Evolutionary conservation across 306 rosid genomes (phyloP).

Genomic region (Pyrus betulifolia): DNA sequence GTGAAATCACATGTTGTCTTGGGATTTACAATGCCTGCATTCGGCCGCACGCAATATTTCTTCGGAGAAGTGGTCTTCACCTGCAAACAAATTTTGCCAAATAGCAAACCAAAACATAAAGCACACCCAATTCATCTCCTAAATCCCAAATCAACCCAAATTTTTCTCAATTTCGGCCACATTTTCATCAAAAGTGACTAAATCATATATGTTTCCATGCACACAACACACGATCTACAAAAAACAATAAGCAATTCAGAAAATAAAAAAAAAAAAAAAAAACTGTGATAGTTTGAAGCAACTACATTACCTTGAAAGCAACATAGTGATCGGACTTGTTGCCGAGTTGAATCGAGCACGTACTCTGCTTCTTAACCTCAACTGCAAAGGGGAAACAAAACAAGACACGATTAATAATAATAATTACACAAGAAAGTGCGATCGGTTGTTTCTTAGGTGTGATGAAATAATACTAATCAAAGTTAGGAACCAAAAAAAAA

Average conservation of each 20-base stretch:
- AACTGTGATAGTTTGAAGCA: not conserved
- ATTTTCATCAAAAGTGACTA: not conserved
- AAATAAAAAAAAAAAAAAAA: not conserved
- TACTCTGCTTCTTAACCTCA: conserved; percentile 81
- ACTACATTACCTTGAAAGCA: conserved; percentile 70
- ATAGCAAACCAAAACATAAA: not conserved
- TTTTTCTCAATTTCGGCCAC: not conserved
- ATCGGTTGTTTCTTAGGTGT: not conserved
- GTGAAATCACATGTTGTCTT: conserved; percentile 58
- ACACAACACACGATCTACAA: not conserved
- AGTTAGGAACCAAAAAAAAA: too few species aligned
- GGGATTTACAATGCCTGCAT: conserved; percentile 73
- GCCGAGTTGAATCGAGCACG: conserved; percentile 53
- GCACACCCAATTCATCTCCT: not conserved
- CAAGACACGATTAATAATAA: not conserved
- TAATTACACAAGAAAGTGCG: not conserved
- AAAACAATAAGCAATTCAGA: not conserved
- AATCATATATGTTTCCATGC: not conserved
- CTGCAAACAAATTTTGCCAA: conserved; percentile 31
- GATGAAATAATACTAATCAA: not conserved
- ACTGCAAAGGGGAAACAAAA: conserved; percentile 33
- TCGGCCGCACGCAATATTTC: conserved; percentile 88
- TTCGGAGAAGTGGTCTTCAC: conserved; percentile 92
- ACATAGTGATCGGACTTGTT: conserved; percentile 56
- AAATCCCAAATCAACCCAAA: not conserved